Base-by-base conservation (phyloP, 1,139 yeast genomes). In the Lodderomyces jiufengensis region DNA sequence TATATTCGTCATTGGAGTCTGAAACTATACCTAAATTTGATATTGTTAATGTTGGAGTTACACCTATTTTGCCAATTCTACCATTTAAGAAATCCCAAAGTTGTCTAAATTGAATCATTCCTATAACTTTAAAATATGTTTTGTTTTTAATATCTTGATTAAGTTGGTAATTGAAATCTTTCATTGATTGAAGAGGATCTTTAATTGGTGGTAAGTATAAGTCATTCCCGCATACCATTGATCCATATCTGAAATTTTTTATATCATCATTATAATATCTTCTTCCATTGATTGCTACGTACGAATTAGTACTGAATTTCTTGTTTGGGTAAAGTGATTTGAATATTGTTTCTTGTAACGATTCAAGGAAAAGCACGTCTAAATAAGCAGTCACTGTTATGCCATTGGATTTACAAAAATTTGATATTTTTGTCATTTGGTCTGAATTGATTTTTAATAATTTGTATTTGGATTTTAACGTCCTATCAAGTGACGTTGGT, bases 381-480 rank as follows among this genome's bases (percentile, higher is more conserved):
- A 61, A 43, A 37, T 51, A 55, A 1, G 66, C 49, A 2, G 67
- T 59, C 15, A 63, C 33, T 1, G 66, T 57, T 5, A 57, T 36
- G 2, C 49, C 48, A 11, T 58, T 43, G 2, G 36, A 22, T 16
- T 54, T 49, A 31, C 60, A 52, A 24, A 39, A 45, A 9, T 30
- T 27, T 5, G 49, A 31, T 7, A 60, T 41, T 4, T 31, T 14
- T 2, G 27, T 29, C 4, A 50, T 36, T 32, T 47, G 39, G 0
- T 30, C 38, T 3, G 52, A 40, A 2, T 45, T 25, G 24, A 56
- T 37, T 9, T 44, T 45, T 8, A 61, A 33, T 5, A 48, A 24
- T 27, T 48, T 51, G 42, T 39, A 51, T 11, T 43, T 37, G 3
- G 57, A 33, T 3, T 33, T 32, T 4, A 45, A 27, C 7, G 34